phyloP scores from a whole-genome alignment of 2,329 filamentous ascomycete genomes.

The Diaporthe sp. region DNA sequence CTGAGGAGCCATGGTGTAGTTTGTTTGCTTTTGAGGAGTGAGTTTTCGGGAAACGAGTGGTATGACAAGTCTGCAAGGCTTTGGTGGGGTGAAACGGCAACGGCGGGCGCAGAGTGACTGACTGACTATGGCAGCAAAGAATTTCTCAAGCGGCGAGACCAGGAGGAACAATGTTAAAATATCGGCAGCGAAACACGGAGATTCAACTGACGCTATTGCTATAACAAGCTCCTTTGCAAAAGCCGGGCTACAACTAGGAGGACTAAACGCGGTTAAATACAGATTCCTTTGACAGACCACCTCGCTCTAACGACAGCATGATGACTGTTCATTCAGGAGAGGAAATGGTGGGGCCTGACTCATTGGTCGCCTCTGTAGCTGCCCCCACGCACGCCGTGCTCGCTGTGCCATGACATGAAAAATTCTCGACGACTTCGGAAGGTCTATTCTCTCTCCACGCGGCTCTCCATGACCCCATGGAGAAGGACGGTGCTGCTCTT shows the following conservation, averaged over 20 bases:
- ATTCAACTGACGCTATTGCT: constrained; percentile 6
- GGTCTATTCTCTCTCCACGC: constrained; percentile 12
- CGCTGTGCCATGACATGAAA: constrained; percentile 28
- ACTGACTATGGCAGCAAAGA: not conserved
- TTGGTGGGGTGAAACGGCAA: constrained; percentile 26
- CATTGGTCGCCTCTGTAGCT: constrained; percentile 17
- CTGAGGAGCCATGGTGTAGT: constrained; percentile 33
- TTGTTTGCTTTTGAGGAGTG: not conserved
- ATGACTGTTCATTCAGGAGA: constrained; percentile 26
- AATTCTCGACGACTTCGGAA: constrained; percentile 29
- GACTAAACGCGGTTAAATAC: constrained; percentile 14
- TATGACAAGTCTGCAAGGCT: constrained; percentile 25
- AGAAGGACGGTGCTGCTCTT: constrained; percentile 5
- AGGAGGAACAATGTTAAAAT: not conserved
- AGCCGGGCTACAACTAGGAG: not conserved
- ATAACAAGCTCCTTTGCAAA: not conserved
- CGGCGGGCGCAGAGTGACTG: not conserved
- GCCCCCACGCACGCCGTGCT: constrained; percentile 15
- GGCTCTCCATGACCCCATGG: constrained; percentile 9
- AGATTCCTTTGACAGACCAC: constrained; percentile 24
- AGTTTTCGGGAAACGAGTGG: constrained; percentile 11
- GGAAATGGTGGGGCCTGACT: constrained; percentile 28
- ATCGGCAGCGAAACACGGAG: constrained; percentile 19
- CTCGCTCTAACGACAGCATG: not conserved
- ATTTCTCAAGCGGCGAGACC: constrained; percentile 5